Percentiles rank a stretch among this genome's conserved stretches.
Conservation (phyloP, 352 stramenopile genomes). For the Phytophthora palmivora region DNA sequence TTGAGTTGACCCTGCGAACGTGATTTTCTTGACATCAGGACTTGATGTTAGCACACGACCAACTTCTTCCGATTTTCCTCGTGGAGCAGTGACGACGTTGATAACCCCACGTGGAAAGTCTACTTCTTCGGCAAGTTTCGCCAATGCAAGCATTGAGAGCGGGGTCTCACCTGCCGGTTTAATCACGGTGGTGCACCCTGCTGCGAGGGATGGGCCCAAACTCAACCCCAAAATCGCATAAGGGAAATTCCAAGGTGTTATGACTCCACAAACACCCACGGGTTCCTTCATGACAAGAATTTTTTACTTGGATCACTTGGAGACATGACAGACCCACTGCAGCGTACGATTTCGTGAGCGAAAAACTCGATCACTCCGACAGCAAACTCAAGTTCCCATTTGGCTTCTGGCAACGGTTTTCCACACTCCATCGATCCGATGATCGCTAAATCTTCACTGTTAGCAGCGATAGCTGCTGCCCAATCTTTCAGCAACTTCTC, state of each 20-base stretch:
- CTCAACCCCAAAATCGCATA: conserved; percentile 98
- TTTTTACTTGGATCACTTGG: conserved; percentile 46
- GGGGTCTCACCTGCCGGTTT: conserved; percentile 98
- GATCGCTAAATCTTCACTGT: conserved; percentile 85
- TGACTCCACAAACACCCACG: conserved; percentile 94
- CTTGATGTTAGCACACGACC: conserved; percentile 72
- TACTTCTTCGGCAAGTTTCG: conserved; percentile 86
- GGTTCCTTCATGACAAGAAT: conserved; percentile 88
- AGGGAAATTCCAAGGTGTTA: conserved; percentile 99
- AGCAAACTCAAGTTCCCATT: conserved; percentile 94
- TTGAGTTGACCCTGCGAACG: conserved; percentile 84
- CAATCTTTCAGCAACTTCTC: conserved; percentile 75
- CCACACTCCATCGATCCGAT: conserved; percentile 97
- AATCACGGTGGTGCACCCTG: conserved; percentile 94
- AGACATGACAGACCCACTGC: conserved; percentile 83
- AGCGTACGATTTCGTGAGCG: conserved; percentile 92
- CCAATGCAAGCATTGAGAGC: conserved; percentile 93
- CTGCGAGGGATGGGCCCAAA: conserved; percentile 89
- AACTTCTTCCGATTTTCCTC: conserved; percentile 67
- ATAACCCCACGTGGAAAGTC: conserved; percentile 86
- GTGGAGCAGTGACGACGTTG: conserved; percentile 82
- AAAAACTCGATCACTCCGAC: conserved; percentile 96
- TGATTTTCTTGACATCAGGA: conserved; percentile 84
- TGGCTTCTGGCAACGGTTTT: conserved; percentile 94
- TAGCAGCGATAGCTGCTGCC: conserved; percentile 59